A percentile compares a stretch with the other conserved stretches of the same genome.
phyloP scores from a whole-genome alignment of 345 rosid species.

The Brassica rapa region DNA sequence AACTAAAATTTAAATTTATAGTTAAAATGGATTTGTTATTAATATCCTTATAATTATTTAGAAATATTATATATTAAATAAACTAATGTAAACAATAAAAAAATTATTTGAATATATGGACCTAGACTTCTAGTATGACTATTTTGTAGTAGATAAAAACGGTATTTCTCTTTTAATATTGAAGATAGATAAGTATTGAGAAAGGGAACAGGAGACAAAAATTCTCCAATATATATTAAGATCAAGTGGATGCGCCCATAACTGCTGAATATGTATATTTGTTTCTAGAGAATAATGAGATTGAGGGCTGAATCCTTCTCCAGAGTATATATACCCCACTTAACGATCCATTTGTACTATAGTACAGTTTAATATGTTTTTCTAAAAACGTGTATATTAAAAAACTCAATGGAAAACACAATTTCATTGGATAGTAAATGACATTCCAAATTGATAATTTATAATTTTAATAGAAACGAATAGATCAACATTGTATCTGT shows the following conservation, averaged over 20 bases:
- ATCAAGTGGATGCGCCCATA: slow-evolving; percentile 37
- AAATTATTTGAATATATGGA: no score
- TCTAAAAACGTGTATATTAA: not conserved
- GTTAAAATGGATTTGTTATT: no score
- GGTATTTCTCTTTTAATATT: no score
- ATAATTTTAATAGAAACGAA: not conserved
- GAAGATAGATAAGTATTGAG: not conserved
- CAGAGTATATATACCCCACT: slow-evolving; percentile 29
- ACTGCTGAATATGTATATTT: slow-evolving; percentile 15
- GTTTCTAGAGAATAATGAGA: slow-evolving; percentile 29
- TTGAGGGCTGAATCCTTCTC: slow-evolving; percentile 30
- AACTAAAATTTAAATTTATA: no score
- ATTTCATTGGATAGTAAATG: not conserved
- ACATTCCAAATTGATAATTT: not conserved
- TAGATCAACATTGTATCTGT: not conserved
- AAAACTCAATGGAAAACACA: not conserved
- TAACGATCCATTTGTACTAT: slow-evolving; percentile 1
- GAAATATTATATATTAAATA: no score
- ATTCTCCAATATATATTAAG: slow-evolving; percentile 30
- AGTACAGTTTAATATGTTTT: not conserved
- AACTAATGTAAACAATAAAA: no score
- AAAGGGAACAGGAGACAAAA: slow-evolving; percentile 25
- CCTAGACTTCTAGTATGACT: no score
- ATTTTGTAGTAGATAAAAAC: no score
- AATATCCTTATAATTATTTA: no score